phyloP scores from a whole-genome alignment of 2,329 filamentous ascomycete genomes.

The Calonectria pauciramosa region DNA sequence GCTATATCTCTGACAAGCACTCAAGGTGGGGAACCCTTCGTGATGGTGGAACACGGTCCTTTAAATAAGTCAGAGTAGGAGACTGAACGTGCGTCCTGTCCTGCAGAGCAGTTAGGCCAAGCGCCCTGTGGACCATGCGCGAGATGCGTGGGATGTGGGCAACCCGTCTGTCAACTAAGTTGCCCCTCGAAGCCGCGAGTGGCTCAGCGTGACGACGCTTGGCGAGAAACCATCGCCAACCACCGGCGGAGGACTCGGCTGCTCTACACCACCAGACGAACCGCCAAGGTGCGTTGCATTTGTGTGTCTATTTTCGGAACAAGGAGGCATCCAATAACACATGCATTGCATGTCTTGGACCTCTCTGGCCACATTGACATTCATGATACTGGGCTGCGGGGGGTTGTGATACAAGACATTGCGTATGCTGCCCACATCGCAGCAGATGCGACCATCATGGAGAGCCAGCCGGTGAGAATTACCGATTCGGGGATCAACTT shows the following conservation, averaged over 20 bases:
- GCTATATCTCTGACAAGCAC: constrained; percentile 10
- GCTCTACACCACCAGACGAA: constrained; percentile 12
- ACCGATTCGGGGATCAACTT: neutral
- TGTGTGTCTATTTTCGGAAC: constrained; percentile 17
- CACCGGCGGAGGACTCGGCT: neutral
- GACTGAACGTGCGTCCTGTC: neutral
- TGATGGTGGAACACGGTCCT: constrained; percentile 23
- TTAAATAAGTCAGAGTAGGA: constrained; percentile 1
- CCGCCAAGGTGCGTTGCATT: neutral
- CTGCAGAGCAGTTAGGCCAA: constrained; percentile 12
- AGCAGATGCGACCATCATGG: too few species aligned
- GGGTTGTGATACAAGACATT: neutral
- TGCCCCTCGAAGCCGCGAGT: neutral
- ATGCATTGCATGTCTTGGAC: neutral
- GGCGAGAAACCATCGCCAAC: constrained; percentile 1
- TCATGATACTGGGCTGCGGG: neutral
- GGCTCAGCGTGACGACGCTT: constrained; percentile 14
- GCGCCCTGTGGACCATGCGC: constrained; percentile 16
- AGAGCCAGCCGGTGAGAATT: neutral
- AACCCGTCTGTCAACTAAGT: constrained; percentile 4
- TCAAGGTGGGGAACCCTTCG: constrained; percentile 7
- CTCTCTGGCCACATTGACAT: neutral
- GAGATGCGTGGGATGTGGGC: constrained; percentile 1
- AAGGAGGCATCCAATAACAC: constrained; percentile 15
- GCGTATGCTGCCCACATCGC: neutral